phyloP scores from a whole-genome alignment of 805 yeast species.

The Tetrapisispora taiwanensis region DNA sequence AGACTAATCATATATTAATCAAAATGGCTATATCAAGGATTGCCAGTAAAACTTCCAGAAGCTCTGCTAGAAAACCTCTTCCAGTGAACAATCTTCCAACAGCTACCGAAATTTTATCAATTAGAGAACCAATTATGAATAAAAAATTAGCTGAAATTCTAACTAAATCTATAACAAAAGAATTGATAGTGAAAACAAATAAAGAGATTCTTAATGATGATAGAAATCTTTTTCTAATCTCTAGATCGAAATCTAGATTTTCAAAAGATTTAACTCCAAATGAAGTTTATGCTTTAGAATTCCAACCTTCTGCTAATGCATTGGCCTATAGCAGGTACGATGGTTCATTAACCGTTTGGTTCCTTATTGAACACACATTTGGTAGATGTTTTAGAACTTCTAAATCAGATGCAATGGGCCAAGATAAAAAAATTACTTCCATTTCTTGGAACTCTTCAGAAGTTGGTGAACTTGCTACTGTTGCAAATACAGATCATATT shows the following conservation, averaged over 20 bases:
- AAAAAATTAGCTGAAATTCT: background rate
- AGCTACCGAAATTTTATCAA: background rate
- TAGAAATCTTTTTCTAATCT: conserved; percentile 10
- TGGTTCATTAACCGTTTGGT: conserved; percentile 25
- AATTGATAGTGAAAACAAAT: conserved; percentile 1
- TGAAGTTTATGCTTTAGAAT: conserved; percentile 17
- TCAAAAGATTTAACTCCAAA: conserved; percentile 9
- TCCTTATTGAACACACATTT: conserved; percentile 6
- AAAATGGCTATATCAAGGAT: background rate
- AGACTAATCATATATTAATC: background rate
- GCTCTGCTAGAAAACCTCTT: background rate
- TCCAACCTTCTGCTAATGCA: conserved; percentile 20
- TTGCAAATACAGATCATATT: conserved; percentile 14
- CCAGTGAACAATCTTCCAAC: background rate
- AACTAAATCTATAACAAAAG: conserved; percentile 3
- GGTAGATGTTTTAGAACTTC: conserved; percentile 8
- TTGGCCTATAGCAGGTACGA: conserved; percentile 25
- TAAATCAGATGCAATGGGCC: conserved; percentile 12
- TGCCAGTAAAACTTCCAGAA: background rate
- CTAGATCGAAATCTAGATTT: conserved; percentile 19
- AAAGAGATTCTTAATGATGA: conserved; percentile 16
- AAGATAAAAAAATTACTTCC: conserved; percentile 13
- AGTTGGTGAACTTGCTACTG: conserved; percentile 17
- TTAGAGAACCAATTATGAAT: background rate
- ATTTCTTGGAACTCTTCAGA: conserved; percentile 22